Evolutionary conservation across 1,139 yeast genomes (phyloP).

Genomic region (Magnusiomyces starmeri): DNA sequence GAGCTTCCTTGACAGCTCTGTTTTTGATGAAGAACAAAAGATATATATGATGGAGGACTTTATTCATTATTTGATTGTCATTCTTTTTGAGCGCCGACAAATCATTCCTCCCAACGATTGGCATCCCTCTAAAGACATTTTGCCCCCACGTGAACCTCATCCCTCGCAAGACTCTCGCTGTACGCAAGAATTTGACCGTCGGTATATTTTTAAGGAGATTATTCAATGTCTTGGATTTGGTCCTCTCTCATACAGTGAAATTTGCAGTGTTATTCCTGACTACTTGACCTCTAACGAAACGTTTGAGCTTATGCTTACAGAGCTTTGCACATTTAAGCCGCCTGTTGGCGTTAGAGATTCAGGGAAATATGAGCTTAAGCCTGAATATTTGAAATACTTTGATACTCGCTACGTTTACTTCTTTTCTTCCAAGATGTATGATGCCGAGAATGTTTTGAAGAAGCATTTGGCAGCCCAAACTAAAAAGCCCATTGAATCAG

Average conservation of each 20-base stretch:
- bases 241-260: slow-evolving; percentile 62
- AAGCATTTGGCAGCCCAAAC: slow-evolving; percentile 35
- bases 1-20: slow-evolving; percentile 37
- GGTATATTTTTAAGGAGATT: slow-evolving; percentile 58
- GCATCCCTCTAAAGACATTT: not conserved
- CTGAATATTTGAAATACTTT: slow-evolving; percentile 45
- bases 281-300: slow-evolving; percentile 59
- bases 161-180: not conserved
- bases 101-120: slow-evolving; percentile 43
- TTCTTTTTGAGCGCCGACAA: slow-evolving; percentile 62
- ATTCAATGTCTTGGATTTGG: slow-evolving; percentile 74
- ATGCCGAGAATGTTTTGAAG: slow-evolving; percentile 51
- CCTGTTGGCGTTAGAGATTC: slow-evolving; percentile 60
- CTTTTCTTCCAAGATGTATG: slow-evolving; percentile 72
- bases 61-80: slow-evolving; percentile 57
- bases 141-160: not conserved
- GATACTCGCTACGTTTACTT: slow-evolving; percentile 83
- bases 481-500: slow-evolving; percentile 23
- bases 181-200: slow-evolving; percentile 42
- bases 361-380: slow-evolving; percentile 64
- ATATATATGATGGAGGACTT: slow-evolving; percentile 77
- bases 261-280: slow-evolving; percentile 67
- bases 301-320: slow-evolving; percentile 60
- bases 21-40: slow-evolving; percentile 35
- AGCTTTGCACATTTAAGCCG: slow-evolving; percentile 53